These are phyloP conservation scores for Leonotis leonurus DNA, from an alignment of 257 asterid species.

Conservation along the genomic window DNA sequence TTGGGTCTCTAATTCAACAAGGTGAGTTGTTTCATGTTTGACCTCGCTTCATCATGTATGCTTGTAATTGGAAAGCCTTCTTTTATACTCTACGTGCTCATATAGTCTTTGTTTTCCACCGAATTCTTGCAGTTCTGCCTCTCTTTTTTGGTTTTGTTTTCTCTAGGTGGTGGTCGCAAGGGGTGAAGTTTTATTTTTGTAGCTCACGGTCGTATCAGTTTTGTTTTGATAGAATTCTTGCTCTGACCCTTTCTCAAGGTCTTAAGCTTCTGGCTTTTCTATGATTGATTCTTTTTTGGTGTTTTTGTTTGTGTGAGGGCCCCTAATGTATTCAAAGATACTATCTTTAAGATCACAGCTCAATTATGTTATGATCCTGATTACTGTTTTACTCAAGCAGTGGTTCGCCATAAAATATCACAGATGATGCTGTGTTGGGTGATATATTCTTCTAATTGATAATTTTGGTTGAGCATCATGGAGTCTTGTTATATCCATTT, in stretches of 20 bases:
- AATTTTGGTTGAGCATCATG: neutral
- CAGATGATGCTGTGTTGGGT: neutral
- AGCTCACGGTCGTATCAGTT: neutral
- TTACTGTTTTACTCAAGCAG: conserved; percentile 5
- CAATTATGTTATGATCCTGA: conserved; percentile 9
- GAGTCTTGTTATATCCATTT: neutral
- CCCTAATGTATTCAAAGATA: neutral
- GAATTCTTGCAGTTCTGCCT: neutral
- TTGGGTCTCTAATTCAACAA: neutral
- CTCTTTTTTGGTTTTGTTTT: neutral
- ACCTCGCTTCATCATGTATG: conserved; percentile 7
- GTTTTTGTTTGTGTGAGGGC: neutral
- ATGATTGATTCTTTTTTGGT: neutral
- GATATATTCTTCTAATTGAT: neutral
- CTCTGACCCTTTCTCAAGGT: conserved; percentile 6
- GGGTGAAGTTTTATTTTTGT: neutral
- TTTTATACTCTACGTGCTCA: neutral
- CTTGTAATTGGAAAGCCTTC: neutral
- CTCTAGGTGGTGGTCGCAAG: neutral
- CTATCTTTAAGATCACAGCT: neutral
- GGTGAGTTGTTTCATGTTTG: conserved; percentile 15
- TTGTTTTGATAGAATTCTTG: neutral
- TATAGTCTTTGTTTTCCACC: neutral
- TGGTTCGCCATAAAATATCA: neutral
- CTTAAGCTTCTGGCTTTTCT: conserved; percentile 9